phyloP scores from a whole-genome alignment of 164 flowering plant genomes.

The Chloranthus sessilifolius region DNA sequence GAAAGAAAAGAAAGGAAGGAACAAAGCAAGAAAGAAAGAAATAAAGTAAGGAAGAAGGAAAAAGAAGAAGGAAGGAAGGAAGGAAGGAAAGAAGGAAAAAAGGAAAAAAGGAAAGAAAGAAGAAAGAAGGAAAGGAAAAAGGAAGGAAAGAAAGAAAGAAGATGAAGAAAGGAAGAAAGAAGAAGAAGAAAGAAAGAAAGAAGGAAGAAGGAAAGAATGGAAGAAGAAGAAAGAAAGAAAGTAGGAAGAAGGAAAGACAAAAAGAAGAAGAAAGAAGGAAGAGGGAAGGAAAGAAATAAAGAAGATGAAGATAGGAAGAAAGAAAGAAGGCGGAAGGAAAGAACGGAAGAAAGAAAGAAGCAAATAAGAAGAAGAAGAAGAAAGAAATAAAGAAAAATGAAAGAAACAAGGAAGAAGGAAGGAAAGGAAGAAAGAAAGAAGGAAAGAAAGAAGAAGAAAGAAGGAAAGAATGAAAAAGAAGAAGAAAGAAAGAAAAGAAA shows the following conservation, averaged over 20 bases:
- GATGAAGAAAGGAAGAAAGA: no score
- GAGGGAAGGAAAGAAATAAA: neutral
- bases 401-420: neutral
- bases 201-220: neutral
- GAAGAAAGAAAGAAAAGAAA: neutral
- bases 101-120: no score
- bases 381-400: neutral
- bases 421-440: neutral
- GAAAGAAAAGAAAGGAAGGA: no score
- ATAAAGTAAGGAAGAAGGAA: no score
- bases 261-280: neutral
- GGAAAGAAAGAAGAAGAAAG: neutral
- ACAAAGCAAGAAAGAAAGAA: no score
- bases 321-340: neutral
- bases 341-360: neutral
- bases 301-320: neutral
- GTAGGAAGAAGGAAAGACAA: neutral
- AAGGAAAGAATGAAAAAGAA: neutral
- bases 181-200: no score
- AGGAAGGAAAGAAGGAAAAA: no score
- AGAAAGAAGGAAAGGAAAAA: no score
- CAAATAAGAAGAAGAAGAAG: neutral
- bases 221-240: constrained; percentile 1
- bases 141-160: no score
- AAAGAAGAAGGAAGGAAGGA: no score